phyloP scores from a whole-genome alignment of 768 basidiomycete genomes.

The Tulasnella sp. region DNA sequence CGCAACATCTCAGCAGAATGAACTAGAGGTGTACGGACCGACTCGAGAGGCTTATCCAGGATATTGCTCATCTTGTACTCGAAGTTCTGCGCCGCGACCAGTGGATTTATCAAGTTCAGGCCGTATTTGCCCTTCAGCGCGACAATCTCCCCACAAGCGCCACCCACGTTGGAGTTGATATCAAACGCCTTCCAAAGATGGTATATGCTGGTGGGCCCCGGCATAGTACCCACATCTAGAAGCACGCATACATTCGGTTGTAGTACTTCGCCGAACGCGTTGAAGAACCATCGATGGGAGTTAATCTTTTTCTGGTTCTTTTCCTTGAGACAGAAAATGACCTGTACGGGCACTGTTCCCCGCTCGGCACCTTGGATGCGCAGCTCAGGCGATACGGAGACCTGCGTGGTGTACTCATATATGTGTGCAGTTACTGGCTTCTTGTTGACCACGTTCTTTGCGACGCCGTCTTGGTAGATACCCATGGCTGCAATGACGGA shows the following conservation, averaged over 20 bases:
- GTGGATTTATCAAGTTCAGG: conserved; percentile 65
- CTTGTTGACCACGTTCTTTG: conserved; percentile 74
- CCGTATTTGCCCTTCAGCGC: conserved; percentile 81
- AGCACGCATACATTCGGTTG: conserved; percentile 87
- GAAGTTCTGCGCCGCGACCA: conserved; percentile 83
- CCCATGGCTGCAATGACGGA: conserved; percentile 90
- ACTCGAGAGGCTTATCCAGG: conserved; percentile 69
- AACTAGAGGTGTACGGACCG: conserved; percentile 20
- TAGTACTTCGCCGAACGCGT: conserved; percentile 68
- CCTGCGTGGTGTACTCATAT: conserved; percentile 91
- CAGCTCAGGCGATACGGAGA: conserved; percentile 69
- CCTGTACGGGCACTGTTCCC: conserved; percentile 77
- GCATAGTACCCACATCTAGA: conserved; percentile 78
- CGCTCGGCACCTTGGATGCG: conserved; percentile 72
- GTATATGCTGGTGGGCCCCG: conserved; percentile 80
- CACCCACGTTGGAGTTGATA: conserved; percentile 80
- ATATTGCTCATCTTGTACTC: conserved; percentile 86
- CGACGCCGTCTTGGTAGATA: conserved; percentile 87
- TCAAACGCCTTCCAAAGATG: conserved; percentile 94
- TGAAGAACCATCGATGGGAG: conserved; percentile 89
- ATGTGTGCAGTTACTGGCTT: conserved; percentile 81
- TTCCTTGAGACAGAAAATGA: conserved; percentile 88
- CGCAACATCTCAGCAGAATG: background rate
- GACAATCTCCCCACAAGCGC: conserved; percentile 94
- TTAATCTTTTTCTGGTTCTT: conserved; percentile 96